phyloP scores from a whole-genome alignment of 768 basidiomycete species.

The Kwoniella bestiolae region DNA sequence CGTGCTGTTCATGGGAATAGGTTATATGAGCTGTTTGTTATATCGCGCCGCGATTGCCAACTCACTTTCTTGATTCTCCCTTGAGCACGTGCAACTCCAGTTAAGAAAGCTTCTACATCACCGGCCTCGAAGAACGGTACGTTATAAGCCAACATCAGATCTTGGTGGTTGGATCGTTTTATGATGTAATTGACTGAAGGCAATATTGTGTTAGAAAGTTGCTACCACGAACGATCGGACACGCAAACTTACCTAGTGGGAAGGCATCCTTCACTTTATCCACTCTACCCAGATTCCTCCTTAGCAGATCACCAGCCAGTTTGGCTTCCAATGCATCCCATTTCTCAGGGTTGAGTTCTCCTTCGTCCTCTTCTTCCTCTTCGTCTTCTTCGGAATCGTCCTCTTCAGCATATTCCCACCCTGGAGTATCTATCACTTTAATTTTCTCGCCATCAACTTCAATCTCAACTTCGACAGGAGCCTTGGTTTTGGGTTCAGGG shows the following conservation, averaged over 20 bases:
- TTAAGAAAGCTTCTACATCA: constrained; percentile 73
- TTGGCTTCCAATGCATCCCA: constrained; percentile 55
- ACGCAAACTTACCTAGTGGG: constrained; percentile 64
- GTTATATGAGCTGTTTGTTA: constrained; percentile 25
- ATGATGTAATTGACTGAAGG: constrained; percentile 70
- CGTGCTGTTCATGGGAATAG: constrained; percentile 62
- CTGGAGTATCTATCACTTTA: constrained; percentile 83
- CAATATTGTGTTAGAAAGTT: constrained; percentile 3
- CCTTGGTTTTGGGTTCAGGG: constrained; percentile 73
- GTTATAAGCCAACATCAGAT: constrained; percentile 86
- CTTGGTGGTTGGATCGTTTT: constrained; percentile 70
- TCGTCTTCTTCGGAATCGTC: constrained; percentile 58
- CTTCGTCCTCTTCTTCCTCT: constrained; percentile 51
- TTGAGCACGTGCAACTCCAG: constrained; percentile 73
- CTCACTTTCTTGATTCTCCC: constrained; percentile 77
- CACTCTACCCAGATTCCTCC: constrained; percentile 77
- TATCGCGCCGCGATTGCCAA: neutral
- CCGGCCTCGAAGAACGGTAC: constrained; percentile 76
- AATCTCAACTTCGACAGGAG: constrained; percentile 68
- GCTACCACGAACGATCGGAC: neutral
- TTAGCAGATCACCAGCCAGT: constrained; percentile 70
- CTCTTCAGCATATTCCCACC: constrained; percentile 64
- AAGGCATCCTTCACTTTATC: constrained; percentile 82
- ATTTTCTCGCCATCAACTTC: constrained; percentile 64
- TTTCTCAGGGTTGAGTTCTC: constrained; percentile 40